These are phyloP conservation scores for Bolboschoenoplectus hybrid DNA, from an alignment of 202 grass and related monocot genomes.

Conservation along the genomic window DNA sequence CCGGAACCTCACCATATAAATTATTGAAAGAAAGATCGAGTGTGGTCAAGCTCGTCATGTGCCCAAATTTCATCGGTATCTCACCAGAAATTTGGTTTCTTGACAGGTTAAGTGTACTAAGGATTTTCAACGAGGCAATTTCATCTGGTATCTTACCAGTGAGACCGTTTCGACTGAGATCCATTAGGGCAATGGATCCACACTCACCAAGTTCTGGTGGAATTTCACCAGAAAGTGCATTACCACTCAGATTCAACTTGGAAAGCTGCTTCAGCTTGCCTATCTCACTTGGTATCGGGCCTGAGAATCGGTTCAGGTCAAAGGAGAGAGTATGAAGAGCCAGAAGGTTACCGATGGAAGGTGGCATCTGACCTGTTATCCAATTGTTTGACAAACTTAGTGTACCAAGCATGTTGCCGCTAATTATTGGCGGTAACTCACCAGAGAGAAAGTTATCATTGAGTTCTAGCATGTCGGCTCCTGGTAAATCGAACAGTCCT, in stretches of 20 bases:
- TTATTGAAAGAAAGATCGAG: slow-evolving; percentile 86
- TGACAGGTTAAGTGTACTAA: slow-evolving; percentile 87
- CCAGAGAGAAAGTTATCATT: slow-evolving; percentile 76
- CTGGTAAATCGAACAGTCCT: slow-evolving; percentile 71
- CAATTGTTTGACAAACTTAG: slow-evolving; percentile 57
- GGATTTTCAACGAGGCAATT: slow-evolving; percentile 58
- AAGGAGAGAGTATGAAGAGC: slow-evolving; percentile 70
- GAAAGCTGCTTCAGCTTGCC: slow-evolving; percentile 63
- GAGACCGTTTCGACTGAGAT: slow-evolving; percentile 79
- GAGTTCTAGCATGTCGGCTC: slow-evolving; percentile 71
- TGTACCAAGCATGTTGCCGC: slow-evolving; percentile 47
- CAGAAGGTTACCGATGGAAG: slow-evolving; percentile 68
- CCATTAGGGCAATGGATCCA: slow-evolving; percentile 54
- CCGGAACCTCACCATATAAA: slow-evolving; percentile 55
- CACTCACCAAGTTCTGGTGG: slow-evolving; percentile 60
- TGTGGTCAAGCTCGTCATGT: slow-evolving; percentile 82
- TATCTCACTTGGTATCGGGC: slow-evolving; percentile 60
- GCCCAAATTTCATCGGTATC: slow-evolving; percentile 59
- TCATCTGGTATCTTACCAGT: slow-evolving; percentile 62
- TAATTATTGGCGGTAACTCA: slow-evolving; percentile 56
- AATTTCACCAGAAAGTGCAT: slow-evolving; percentile 58
- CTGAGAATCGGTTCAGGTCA: slow-evolving; percentile 68
- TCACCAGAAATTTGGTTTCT: slow-evolving; percentile 61
- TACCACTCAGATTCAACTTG: slow-evolving; percentile 68
- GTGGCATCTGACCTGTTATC: slow-evolving; percentile 57